Evolutionary conservation across 345 rosid species (phyloP).

Genomic region (Rhodomyrtus tomentosa): DNA sequence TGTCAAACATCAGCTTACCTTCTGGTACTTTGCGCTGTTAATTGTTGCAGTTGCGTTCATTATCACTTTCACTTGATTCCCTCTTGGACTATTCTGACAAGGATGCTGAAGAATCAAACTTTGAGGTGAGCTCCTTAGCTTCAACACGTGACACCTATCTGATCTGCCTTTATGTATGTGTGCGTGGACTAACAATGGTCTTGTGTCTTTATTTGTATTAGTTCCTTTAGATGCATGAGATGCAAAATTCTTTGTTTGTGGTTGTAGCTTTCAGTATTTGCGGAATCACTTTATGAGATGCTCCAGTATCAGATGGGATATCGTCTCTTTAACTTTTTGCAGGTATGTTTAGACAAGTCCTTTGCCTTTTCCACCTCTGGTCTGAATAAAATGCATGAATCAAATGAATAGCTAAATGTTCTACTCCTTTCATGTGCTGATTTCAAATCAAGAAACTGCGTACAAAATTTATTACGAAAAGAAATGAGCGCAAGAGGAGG

Average conservation of each 20-base stretch:
- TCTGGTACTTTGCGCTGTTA: neutral
- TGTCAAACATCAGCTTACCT: neutral
- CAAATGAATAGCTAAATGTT: neutral
- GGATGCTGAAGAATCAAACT: conserved; percentile 85
- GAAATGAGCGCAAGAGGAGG: conserved; percentile 75
- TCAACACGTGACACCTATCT: neutral
- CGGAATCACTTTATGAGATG: conserved; percentile 85
- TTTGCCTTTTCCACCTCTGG: neutral
- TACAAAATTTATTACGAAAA: conserved; percentile 42
- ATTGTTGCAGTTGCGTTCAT: conserved; percentile 49
- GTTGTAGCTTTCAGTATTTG: conserved; percentile 86
- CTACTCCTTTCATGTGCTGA: neutral
- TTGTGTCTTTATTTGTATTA: neutral
- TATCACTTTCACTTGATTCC: conserved; percentile 82
- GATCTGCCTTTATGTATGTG: neutral
- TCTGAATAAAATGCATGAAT: neutral
- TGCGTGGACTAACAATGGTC: neutral
- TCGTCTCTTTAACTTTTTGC: conserved; percentile 64
- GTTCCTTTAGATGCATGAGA: neutral
- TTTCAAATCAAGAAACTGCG: conserved; percentile 45
- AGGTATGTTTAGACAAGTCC: conserved; percentile 30
- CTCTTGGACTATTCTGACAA: conserved; percentile 87
- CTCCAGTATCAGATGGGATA: conserved; percentile 94
- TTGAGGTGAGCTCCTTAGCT: conserved; percentile 46
- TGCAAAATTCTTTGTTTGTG: neutral